These are phyloP conservation scores for Bocquillonia castaneifolia DNA, from an alignment of 441 rosid genomes.

Conservation along the genomic window DNA sequence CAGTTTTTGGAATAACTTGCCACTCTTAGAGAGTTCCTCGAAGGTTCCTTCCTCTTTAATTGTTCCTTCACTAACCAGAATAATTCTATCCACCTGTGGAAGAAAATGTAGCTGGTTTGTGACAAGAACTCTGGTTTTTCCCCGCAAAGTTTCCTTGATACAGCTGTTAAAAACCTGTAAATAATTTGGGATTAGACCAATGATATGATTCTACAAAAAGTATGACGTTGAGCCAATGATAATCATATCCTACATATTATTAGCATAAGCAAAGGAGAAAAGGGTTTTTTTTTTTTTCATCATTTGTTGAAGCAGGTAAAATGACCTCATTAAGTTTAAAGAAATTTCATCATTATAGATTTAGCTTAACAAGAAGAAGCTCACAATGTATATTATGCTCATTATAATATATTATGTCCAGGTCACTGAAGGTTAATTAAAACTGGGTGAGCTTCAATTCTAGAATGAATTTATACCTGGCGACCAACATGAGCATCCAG, in stretches of 20 bases:
- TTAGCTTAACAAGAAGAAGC: too few species aligned
- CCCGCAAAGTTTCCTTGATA: slow-evolving; percentile 69
- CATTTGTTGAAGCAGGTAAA: too few species aligned
- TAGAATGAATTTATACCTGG: slow-evolving; percentile 45
- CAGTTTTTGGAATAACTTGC: slow-evolving; percentile 68
- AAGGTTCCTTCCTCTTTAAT: slow-evolving; percentile 90
- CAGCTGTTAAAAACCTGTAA: slow-evolving; percentile 84
- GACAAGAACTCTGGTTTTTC: slow-evolving; percentile 89
- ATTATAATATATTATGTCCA: background rate
- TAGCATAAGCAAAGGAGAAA: background rate
- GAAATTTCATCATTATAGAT: too few species aligned
- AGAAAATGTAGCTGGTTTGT: slow-evolving; percentile 98
- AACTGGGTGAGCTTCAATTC: background rate
- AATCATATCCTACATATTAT: background rate
- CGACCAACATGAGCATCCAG: slow-evolving; percentile 89
- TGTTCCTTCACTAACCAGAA: slow-evolving; percentile 66
- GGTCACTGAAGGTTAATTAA: too few species aligned
- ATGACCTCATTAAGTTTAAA: too few species aligned
- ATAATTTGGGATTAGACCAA: slow-evolving; percentile 23
- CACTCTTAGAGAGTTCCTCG: slow-evolving; percentile 66
- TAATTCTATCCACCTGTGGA: slow-evolving; percentile 78
- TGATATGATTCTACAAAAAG: slow-evolving; percentile 4
- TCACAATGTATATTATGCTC: too few species aligned
- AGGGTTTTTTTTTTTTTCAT: too few species aligned
- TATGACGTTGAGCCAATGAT: background rate